Conservation (phyloP, 1,284 basidiomycete genomes). For the Trichosporon sp. region DNA sequence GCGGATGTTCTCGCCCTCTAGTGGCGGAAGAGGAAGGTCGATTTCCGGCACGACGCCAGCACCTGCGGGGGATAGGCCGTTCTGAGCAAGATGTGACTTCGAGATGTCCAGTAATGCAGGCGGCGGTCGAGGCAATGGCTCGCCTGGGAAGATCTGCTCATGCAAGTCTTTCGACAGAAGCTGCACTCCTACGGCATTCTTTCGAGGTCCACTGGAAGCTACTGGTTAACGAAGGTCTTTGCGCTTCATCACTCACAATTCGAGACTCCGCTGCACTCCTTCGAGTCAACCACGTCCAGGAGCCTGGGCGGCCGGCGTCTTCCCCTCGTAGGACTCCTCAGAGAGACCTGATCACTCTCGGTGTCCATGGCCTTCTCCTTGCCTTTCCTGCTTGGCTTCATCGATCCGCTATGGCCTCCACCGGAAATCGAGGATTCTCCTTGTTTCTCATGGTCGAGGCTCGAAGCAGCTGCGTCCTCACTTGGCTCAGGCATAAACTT, state of each 20-base stretch:
- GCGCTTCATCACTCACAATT: not conserved
- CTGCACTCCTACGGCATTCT: slow-evolving; percentile 84
- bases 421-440: not conserved
- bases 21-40: slow-evolving; percentile 71
- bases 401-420: no score
- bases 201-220: slow-evolving; percentile 44
- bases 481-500: slow-evolving; percentile 13
- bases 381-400: slow-evolving; percentile 18
- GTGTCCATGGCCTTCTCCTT: slow-evolving; percentile 23
- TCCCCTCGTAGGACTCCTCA: not conserved
- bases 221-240: not conserved
- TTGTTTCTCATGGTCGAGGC: not conserved
- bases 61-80: slow-evolving; percentile 72
- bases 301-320: not conserved
- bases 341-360: not conserved
- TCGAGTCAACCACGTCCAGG: not conserved
- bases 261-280: not conserved
- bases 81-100: slow-evolving; percentile 67
- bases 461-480: not conserved
- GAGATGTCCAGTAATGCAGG: slow-evolving; percentile 66
- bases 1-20: slow-evolving; percentile 76
- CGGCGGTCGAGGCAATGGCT: slow-evolving; percentile 61
- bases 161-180: slow-evolving; percentile 76
- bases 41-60: slow-evolving; percentile 74
- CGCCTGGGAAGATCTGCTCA: slow-evolving; percentile 73